Evolutionary conservation across 306 rosid species (phyloP).

Genomic region (Argentina anserina): DNA sequence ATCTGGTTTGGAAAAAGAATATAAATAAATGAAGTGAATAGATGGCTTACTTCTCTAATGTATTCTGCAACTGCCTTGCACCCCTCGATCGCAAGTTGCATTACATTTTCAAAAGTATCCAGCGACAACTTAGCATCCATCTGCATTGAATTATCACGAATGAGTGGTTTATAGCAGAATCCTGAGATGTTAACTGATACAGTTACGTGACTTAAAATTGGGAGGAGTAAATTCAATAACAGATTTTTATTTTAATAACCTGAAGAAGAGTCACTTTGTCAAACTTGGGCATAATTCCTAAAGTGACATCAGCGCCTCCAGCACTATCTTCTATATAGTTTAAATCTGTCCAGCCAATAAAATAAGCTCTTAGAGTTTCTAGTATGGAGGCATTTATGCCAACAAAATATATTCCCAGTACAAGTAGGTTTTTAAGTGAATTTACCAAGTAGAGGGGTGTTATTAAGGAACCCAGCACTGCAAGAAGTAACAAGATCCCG

Average conservation of each 20-base stretch:
- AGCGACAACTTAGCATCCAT: constrained; percentile 89
- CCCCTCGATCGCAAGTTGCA: constrained; percentile 87
- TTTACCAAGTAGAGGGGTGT: constrained; percentile 79
- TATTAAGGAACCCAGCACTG: constrained; percentile 87
- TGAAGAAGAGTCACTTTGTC: constrained; percentile 90
- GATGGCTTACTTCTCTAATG: constrained; percentile 62
- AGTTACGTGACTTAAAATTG: not conserved
- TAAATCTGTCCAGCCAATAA: constrained; percentile 53
- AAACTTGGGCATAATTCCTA: constrained; percentile 75
- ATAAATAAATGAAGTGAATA: not conserved
- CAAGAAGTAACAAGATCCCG: constrained; percentile 90
- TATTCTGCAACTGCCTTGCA: constrained; percentile 90
- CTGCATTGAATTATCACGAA: constrained; percentile 32
- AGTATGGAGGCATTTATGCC: not conserved
- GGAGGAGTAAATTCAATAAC: not conserved
- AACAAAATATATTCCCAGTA: too few species aligned
- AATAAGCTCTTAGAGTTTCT: constrained; percentile 7
- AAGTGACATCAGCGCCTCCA: constrained; percentile 92
- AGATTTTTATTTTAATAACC: constrained; percentile 33
- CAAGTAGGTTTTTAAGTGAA: not conserved
- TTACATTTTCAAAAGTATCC: constrained; percentile 76
- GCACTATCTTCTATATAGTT: constrained; percentile 95
- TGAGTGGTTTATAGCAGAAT: constrained; percentile 6
- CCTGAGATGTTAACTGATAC: not conserved
- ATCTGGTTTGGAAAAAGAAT: not conserved